Evolutionary conservation across 176 grass and related monocot species (phyloP).

Genomic region (Oropetium thomaeum): DNA sequence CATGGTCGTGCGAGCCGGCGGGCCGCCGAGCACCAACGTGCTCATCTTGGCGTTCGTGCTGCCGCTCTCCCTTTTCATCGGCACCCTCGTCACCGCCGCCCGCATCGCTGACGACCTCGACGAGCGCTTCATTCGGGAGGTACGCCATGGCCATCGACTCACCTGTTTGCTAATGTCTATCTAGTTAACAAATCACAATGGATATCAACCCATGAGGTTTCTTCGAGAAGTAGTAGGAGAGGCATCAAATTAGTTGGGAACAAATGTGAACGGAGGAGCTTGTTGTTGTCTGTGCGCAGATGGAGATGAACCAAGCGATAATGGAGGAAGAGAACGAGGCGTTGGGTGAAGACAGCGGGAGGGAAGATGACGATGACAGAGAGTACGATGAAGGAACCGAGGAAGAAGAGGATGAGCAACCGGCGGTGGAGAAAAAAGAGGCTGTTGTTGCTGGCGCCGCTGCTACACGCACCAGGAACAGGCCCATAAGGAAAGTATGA

Average conservation of each 20-base stretch:
- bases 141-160: background rate
- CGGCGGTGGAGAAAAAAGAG: slow-evolving; percentile 34
- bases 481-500: slow-evolving; percentile 40
- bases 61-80: slow-evolving; percentile 74
- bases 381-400: background rate
- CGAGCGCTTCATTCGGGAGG: slow-evolving; percentile 80
- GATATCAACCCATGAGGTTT: too few relatives aligned
- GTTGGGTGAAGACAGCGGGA: background rate
- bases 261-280: background rate
- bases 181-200: too few relatives aligned
- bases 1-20: slow-evolving; percentile 55
- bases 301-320: slow-evolving; percentile 63
- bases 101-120: slow-evolving; percentile 72
- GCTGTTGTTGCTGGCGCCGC: background rate
- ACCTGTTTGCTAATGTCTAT: too few relatives aligned
- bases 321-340: slow-evolving; percentile 69
- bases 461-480: slow-evolving; percentile 50
- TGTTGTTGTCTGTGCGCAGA: slow-evolving; percentile 21
- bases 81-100: slow-evolving; percentile 58
- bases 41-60: slow-evolving; percentile 85
- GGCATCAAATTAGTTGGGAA: background rate
- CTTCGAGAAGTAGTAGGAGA: background rate
- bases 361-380: background rate
- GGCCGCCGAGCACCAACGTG: slow-evolving; percentile 62
- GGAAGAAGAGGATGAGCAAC: slow-evolving; percentile 3